These are phyloP conservation scores for Colletotrichum tanaceti DNA, from an alignment of 2,329 filamentous ascomycete genomes.

Conservation along the genomic window DNA sequence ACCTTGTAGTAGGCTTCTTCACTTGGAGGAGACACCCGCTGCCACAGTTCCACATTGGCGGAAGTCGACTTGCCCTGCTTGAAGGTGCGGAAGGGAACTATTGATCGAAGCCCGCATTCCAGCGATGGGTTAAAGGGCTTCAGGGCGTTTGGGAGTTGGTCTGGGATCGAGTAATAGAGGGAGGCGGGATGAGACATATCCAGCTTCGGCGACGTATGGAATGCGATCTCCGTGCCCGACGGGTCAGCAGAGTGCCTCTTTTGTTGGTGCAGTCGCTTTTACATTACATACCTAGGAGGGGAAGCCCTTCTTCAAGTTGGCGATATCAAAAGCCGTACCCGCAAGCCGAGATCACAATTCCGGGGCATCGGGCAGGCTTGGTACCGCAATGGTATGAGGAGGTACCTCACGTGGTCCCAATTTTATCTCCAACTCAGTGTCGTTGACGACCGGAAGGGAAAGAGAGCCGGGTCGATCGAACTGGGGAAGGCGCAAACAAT, in stretches of 20 bases:
- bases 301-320: background rate
- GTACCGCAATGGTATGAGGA: background rate
- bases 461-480: conserved; percentile 1
- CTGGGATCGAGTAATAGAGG: conserved; percentile 23
- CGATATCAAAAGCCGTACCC: background rate
- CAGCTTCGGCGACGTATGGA: conserved; percentile 27
- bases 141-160: conserved; percentile 15
- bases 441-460: background rate
- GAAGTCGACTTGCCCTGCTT: conserved; percentile 16
- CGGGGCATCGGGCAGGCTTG: background rate
- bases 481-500: conserved; percentile 13
- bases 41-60: conserved; percentile 22
- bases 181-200: conserved; percentile 37
- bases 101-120: conserved; percentile 29
- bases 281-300: background rate
- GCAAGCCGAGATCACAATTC: background rate
- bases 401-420: background rate
- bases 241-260: conserved; percentile 3
- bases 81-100: conserved; percentile 19
- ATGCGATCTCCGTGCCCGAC: conserved; percentile 8
- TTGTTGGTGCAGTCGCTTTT: background rate
- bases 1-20: conserved; percentile 19
- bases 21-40: conserved; percentile 12
- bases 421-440: background rate
- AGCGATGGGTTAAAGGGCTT: conserved; percentile 29